phyloP scores from a whole-genome alignment of 2,329 filamentous ascomycete species.

The Talaromyces sp. region DNA sequence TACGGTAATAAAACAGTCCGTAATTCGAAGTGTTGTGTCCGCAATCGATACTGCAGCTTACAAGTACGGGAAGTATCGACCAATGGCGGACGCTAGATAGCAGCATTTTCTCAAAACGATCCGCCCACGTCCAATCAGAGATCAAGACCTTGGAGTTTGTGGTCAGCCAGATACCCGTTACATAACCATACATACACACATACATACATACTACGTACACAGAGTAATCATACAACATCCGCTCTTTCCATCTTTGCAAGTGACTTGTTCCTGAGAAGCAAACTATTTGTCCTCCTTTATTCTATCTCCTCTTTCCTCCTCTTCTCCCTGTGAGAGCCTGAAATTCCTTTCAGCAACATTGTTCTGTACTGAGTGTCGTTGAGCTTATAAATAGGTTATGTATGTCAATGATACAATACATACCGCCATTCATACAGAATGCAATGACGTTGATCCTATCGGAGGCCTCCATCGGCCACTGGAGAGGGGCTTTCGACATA shows the following conservation, averaged over 20 bases:
- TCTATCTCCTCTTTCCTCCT: not conserved
- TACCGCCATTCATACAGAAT: conserved; percentile 1
- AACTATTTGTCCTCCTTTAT: not conserved
- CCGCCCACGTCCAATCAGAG: not conserved
- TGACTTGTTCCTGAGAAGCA: not conserved
- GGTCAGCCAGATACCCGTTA: not conserved
- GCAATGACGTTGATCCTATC: conserved; percentile 8
- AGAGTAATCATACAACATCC: not conserved
- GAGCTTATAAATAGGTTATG: not conserved
- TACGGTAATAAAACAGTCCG: conserved; percentile 5
- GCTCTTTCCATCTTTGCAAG: not conserved
- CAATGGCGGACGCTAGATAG: not conserved
- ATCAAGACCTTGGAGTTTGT: not conserved
- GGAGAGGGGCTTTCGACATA: conserved; percentile 1
- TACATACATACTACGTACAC: not conserved
- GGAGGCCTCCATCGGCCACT: not conserved
- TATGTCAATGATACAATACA: not conserved
- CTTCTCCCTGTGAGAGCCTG: not conserved
- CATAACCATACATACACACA: not conserved
- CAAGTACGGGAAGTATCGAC: not conserved
- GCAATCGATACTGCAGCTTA: not conserved
- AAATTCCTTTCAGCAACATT: too few species aligned
- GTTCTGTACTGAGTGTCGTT: not conserved
- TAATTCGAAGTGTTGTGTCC: not conserved
- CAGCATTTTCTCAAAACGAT: not conserved